Conservation (phyloP, 176 grass and related monocot species). For the Dactylis glomerata region DNA sequence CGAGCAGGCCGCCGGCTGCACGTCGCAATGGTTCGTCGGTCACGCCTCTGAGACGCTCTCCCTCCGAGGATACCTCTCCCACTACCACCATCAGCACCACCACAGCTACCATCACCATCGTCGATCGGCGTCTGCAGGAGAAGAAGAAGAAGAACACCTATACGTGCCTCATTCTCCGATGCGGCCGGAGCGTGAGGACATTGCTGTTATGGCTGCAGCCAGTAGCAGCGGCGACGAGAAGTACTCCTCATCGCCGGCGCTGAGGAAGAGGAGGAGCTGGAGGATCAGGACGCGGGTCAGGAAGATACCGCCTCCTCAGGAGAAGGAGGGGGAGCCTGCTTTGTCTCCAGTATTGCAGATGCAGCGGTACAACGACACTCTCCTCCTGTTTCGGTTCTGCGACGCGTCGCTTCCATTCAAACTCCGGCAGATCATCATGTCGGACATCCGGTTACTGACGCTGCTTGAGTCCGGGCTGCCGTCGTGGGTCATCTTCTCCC, state of each 20-base stretch:
- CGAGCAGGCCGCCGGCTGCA: conserved; percentile 61
- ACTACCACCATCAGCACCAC: conserved; percentile 4
- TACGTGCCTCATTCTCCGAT: background rate
- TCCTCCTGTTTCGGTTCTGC: conserved; percentile 56
- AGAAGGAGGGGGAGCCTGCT: background rate
- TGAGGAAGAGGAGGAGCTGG: background rate
- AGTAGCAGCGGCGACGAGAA: conserved; percentile 4
- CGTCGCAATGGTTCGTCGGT: conserved; percentile 54
- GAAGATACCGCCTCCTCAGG: background rate
- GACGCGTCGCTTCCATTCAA: conserved; percentile 65
- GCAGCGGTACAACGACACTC: conserved; percentile 51
- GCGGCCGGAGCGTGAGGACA: background rate
- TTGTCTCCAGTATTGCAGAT: background rate
- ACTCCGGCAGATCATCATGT: conserved; percentile 62
- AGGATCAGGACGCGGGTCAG: background rate
- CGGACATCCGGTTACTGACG: conserved; percentile 72
- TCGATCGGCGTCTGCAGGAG: background rate
- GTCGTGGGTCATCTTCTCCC: conserved; percentile 86
- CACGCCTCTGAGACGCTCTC: conserved; percentile 36
- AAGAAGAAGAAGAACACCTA: background rate
- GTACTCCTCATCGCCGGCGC: background rate
- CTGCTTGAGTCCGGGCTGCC: conserved; percentile 83
- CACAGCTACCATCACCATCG: background rate
- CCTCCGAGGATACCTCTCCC: conserved; percentile 43
- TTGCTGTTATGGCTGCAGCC: background rate